Evolutionary conservation across 164 flowering plant species (phyloP), one percentile per base, ranked within the genome.

Genomic region (Macadamia tetraphylla): DNA sequence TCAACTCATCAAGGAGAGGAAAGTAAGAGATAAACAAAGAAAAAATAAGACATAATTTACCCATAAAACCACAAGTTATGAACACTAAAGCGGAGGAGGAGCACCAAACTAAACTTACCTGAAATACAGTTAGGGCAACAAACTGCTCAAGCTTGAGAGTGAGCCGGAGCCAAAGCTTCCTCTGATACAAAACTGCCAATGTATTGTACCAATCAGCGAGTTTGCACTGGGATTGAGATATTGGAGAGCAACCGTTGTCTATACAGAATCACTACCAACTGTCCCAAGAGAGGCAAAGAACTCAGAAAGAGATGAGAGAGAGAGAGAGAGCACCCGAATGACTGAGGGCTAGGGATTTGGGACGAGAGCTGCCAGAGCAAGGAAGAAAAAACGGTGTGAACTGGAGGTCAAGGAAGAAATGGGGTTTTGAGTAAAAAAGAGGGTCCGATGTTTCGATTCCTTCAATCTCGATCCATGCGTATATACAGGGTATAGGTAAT

Each of bases 151-250:
- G 94, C 82, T 90, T 90, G 71, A 81, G 83, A 43, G 98, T 87
- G 67, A 94, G 98, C 79, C 90, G 97, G 66, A 92, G 97, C 98
- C 98, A 94, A 8, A 92, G 92, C 88, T 94, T 94, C 78, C 68
- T 83, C 84, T 90, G 83, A 78, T 94, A 92, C 81, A 94, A 92
- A 89, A 92, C 97, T 60, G 84, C 90, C 10, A 94, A 81, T 32
- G 88, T 65, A 63, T 75, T 84, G 87, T 83, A 94, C 97, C 98
- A 92, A 11, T 92, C 97, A 3, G 81, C 77, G 0, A 90, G 94
- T 81, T 70, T 81, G 0, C 97, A 85, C 58, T 82, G 85, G 8
- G 87, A 62, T 14, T 94, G 31, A 90, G 78, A 80, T 92, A 94
- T 71, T 88, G 80, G 43, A 92, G 81, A 51, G 97, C 97, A 32